Conservation (phyloP, 768 basidiomycete genomes). For the Amanita pseudoporphyria region DNA sequence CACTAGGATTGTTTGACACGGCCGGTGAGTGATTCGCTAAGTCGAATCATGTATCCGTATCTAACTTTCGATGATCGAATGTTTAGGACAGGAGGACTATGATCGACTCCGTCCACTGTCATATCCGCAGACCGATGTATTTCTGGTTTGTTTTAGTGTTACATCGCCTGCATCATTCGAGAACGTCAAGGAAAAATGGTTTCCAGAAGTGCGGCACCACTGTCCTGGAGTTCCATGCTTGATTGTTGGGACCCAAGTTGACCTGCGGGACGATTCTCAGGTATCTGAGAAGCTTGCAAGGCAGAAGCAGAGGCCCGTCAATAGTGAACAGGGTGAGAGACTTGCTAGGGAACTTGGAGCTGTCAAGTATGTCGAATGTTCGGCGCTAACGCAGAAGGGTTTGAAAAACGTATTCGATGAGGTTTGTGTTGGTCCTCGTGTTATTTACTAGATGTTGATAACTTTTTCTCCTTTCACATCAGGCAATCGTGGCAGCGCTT, state of each 20-base stretch:
- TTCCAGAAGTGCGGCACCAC: slow-evolving; percentile 99
- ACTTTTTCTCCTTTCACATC: slow-evolving; percentile 5
- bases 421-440: slow-evolving; percentile 40
- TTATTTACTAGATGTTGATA: slow-evolving; percentile 7
- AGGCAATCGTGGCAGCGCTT: slow-evolving; percentile 98
- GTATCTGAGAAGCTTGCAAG: slow-evolving; percentile 92
- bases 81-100: slow-evolving; percentile 95
- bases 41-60: neutral
- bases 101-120: slow-evolving; percentile 98
- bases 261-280: slow-evolving; percentile 87
- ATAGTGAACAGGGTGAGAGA: slow-evolving; percentile 81
- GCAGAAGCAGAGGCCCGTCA: slow-evolving; percentile 94
- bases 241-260: slow-evolving; percentile 97
- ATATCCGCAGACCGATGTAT: slow-evolving; percentile 99
- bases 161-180: slow-evolving; percentile 98
- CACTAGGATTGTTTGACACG: slow-evolving; percentile 96
- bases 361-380: slow-evolving; percentile 99
- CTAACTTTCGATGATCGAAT: slow-evolving; percentile 5
- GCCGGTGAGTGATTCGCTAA: slow-evolving; percentile 58
- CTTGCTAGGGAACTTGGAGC: slow-evolving; percentile 97
- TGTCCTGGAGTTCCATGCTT: slow-evolving; percentile 99
- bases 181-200: slow-evolving; percentile 99
- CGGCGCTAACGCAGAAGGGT: slow-evolving; percentile 97
- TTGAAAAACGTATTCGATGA: slow-evolving; percentile 99
- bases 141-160: slow-evolving; percentile 99